phyloP scores from a whole-genome alignment of 176 grass and related monocot genomes.

The Bromus sterilis region DNA sequence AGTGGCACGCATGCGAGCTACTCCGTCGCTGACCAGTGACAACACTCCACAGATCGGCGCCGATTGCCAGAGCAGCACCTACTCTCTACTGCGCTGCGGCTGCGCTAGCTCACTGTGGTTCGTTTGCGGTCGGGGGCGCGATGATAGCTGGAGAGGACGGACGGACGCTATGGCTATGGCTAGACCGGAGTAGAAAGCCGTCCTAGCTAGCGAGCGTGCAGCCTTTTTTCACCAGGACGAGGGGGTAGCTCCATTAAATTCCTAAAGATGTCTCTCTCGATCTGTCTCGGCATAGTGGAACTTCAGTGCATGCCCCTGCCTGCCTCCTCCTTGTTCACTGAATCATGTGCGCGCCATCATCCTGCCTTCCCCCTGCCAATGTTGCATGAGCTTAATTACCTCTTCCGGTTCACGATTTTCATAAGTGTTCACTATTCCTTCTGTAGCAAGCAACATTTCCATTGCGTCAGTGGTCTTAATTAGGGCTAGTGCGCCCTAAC shows the following conservation, averaged over 20 bases:
- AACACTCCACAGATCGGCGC: neutral
- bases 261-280: slow-evolving; percentile 24
- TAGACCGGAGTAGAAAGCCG: slow-evolving; percentile 2
- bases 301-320: slow-evolving; percentile 16
- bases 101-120: neutral
- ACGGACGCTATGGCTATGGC: neutral
- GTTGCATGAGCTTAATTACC: neutral
- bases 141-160: slow-evolving; percentile 15
- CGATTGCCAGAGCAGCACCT: neutral
- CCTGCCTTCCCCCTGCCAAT: neutral
- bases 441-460: neutral
- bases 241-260: slow-evolving; percentile 27
- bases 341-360: neutral
- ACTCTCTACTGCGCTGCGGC: neutral
- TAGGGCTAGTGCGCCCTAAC: no score
- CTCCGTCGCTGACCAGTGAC: neutral
- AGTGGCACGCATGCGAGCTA: slow-evolving; percentile 9
- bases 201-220: neutral
- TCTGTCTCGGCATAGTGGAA: slow-evolving; percentile 32
- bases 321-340: neutral
- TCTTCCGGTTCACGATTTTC: neutral
- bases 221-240: neutral
- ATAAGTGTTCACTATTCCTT: neutral
- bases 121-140: neutral
- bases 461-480: no score